A percentile compares a stretch with the other conserved stretches of the same genome.
Evolutionary conservation across 2,329 filamentous ascomycete genomes (phyloP).

Genomic region (Ceratocystis smalleyi): DNA sequence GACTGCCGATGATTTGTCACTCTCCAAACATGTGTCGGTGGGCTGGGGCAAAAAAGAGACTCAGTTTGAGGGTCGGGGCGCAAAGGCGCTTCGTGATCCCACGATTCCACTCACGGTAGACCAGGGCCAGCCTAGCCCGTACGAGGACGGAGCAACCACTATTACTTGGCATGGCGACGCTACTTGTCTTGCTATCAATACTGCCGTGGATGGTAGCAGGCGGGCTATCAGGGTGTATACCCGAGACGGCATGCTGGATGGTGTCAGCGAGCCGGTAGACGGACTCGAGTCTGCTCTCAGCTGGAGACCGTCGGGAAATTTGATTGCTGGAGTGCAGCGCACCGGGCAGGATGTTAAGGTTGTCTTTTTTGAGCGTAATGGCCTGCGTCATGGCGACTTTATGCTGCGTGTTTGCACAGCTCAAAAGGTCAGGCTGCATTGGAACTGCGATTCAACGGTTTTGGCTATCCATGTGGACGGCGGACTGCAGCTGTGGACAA

Average conservation of each 20-base stretch:
- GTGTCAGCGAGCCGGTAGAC: conserved; percentile 88
- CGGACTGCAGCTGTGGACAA: conserved; percentile 85
- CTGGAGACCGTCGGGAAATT: conserved; percentile 81
- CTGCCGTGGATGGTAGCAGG: conserved; percentile 50
- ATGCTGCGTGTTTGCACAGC: conserved; percentile 48
- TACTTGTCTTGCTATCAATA: conserved; percentile 75
- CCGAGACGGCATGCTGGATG: conserved; percentile 77
- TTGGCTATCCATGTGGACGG: conserved; percentile 64
- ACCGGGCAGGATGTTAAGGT: conserved; percentile 52
- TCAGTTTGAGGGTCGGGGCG: conserved; percentile 86
- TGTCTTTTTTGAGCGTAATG: conserved; percentile 92
- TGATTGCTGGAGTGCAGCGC: conserved; percentile 75
- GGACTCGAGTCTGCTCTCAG: conserved; percentile 73
- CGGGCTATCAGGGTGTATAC: conserved; percentile 81
- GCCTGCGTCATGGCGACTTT: conserved; percentile 91
- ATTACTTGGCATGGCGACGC: conserved; percentile 95
- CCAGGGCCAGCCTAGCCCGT: conserved; percentile 55
- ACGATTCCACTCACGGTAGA: conserved; percentile 90
- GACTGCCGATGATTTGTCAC: conserved; percentile 59
- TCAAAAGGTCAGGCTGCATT: conserved; percentile 50
- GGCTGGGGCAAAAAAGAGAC: conserved; percentile 98
- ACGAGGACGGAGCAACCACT: conserved; percentile 55
- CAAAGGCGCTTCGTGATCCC: conserved; percentile 73
- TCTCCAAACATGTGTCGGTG: conserved; percentile 88
- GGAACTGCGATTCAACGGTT: conserved; percentile 87